These are phyloP conservation scores for Whalleya microplaca DNA, from an alignment of 2,329 filamentous ascomycete genomes.

Conservation along the genomic window DNA sequence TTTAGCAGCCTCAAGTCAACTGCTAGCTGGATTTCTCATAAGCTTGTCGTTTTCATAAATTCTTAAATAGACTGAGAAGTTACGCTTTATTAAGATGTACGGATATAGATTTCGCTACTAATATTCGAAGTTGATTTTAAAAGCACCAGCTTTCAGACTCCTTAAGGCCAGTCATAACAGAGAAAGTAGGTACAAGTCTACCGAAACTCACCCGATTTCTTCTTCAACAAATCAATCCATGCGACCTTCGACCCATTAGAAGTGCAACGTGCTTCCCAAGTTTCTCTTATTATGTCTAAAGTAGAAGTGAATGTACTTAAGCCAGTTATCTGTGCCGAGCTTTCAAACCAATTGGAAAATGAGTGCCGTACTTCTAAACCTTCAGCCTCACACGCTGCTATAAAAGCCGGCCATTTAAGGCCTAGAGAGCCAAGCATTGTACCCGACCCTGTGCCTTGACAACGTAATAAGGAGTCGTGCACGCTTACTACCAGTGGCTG, in stretches of 20 bases:
- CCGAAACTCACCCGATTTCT: not conserved
- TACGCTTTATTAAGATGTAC: too few species aligned
- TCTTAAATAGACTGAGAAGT: too few species aligned
- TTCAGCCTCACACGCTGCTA: slow-evolving; percentile 43
- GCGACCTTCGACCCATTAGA: not conserved
- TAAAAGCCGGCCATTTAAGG: slow-evolving; percentile 44
- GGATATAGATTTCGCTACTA: too few species aligned
- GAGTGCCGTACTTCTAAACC: slow-evolving; percentile 34
- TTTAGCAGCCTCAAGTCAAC: too few species aligned
- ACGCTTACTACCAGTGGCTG: slow-evolving; percentile 39
- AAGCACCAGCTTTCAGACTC: too few species aligned
- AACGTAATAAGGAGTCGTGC: slow-evolving; percentile 37
- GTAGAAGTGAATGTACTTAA: slow-evolving; percentile 38
- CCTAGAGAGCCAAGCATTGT: slow-evolving; percentile 29
- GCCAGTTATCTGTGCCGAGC: slow-evolving; percentile 34
- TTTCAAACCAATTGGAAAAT: slow-evolving; percentile 41
- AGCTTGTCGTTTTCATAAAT: too few species aligned
- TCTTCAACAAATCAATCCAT: slow-evolving; percentile 5
- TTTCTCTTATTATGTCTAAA: slow-evolving; percentile 29
- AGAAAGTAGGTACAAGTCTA: too few species aligned
- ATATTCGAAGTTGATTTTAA: too few species aligned
- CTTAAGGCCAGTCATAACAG: too few species aligned
- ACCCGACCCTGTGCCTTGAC: slow-evolving; percentile 29
- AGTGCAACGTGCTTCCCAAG: slow-evolving; percentile 36
- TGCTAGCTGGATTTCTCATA: too few species aligned